Evolutionary conservation across 768 basidiomycete genomes (phyloP), one percentile per base, ranked within the genome.

Genomic region (Termitomyces sp.): DNA sequence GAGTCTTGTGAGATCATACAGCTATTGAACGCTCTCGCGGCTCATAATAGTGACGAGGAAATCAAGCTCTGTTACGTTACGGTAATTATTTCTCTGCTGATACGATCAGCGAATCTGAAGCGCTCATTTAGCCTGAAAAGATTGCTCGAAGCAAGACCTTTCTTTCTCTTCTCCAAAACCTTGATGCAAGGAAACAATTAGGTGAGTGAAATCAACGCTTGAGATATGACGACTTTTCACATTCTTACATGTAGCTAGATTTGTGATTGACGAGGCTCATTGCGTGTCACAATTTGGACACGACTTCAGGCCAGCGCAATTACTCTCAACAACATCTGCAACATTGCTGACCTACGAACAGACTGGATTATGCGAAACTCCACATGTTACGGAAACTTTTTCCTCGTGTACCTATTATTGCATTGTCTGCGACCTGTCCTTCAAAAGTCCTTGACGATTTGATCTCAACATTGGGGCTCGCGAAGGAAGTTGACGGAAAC

Each of bases 181-280:
- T 95, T 33, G 80, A 80, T n/a, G 71, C 75, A 2, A 78, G 75
- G 1, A 79, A 79, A 24, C 83, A 83, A 61, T 73, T 94, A 36
- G 84, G 90, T 86, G 66, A 56, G 24, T 41, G 16, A 33, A 13
- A 28, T 41, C n/a, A 4, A 41, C n/a, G 8, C 56, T 5, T 18
- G 16, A 28, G 24, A 36, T 28, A 45, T 1, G 10, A 45, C 4
- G 12, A 5, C 12, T 48, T 48, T 18, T 24, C 20, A 56, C 20
- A 5, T 15, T 22, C 4, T 51, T 90, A 89, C 83, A 10, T 82
- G 90, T 22, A 85, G 57, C 57, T 15, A 58, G 57, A 28, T 58
- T 98, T 59, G 91, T 96, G 4, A 87, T 98, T 22, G 95, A 97
- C 66, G 90, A 93, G 69, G 90, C 91, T 1, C 90, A 94, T 59